Evolutionary conservation across 202 grass and related monocot genomes (phyloP).

Genomic region (Sporobolus alterniflorus): DNA sequence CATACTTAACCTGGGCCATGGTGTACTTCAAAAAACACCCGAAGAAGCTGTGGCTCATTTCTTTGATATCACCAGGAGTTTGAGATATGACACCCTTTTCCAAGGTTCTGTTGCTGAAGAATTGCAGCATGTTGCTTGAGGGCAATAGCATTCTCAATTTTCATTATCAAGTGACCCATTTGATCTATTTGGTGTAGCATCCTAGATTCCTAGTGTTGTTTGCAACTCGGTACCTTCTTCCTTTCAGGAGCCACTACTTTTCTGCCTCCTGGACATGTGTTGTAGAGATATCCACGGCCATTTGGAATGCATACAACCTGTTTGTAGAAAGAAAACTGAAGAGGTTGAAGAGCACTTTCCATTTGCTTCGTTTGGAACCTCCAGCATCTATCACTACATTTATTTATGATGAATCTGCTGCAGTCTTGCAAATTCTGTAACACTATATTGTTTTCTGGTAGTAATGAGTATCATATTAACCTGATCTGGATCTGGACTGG

Average conservation of each 20-base stretch:
- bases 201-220: conserved; percentile 27
- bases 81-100: conserved; percentile 92
- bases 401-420: conserved; percentile 14
- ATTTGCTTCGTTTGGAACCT: conserved; percentile 12
- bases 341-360: neutral
- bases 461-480: neutral
- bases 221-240: neutral
- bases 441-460: neutral
- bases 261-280: neutral
- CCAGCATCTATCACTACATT: conserved; percentile 14
- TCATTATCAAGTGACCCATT: neutral
- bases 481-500: conserved; percentile 21
- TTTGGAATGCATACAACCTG: neutral
- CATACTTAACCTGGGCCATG: conserved; percentile 95
- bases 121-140: conserved; percentile 66
- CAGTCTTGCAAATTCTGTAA: conserved; percentile 1
- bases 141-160: neutral
- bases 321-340: conserved; percentile 16
- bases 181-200: conserved; percentile 4
- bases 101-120: conserved; percentile 62
- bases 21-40: conserved; percentile 84
- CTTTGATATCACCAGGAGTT: conserved; percentile 88
- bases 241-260: conserved; percentile 14
- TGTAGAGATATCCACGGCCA: conserved; percentile 39
- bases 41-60: conserved; percentile 97